Evolutionary conservation across 306 rosid genomes (phyloP).

Genomic region (Adenanthera pavonina): DNA sequence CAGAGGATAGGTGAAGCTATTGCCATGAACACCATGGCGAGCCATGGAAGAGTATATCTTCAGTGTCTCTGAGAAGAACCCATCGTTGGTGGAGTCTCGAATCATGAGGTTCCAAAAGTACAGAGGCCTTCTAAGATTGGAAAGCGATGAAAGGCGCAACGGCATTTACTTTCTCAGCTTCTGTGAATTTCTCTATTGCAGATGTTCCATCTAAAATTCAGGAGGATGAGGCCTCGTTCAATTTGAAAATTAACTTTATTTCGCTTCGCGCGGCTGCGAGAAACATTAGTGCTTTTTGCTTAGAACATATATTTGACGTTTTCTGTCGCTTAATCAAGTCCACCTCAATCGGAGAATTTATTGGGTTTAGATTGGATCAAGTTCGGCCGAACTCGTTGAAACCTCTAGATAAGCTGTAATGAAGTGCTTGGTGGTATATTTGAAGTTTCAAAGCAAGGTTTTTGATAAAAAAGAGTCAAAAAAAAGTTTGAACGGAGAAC

Average conservation of each 20-base stretch:
- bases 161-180: conserved; percentile 41
- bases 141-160: conserved; percentile 32
- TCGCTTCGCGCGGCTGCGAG: too few species aligned
- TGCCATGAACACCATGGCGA: conserved; percentile 52
- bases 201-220: neutral
- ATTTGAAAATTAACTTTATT: too few species aligned
- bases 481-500: neutral
- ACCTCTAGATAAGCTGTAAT: too few species aligned
- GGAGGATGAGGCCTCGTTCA: too few species aligned
- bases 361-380: too few species aligned
- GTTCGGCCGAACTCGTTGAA: too few species aligned
- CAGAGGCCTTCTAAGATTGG: conserved; percentile 46
- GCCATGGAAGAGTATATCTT: conserved; percentile 52
- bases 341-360: too few species aligned
- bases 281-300: neutral
- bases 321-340: too few species aligned
- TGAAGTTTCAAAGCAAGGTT: neutral
- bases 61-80: conserved; percentile 46
- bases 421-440: neutral
- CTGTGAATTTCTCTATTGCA: neutral
- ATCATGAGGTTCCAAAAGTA: conserved; percentile 65
- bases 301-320: neutral
- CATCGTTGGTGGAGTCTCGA: conserved; percentile 51
- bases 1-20: conserved; percentile 57
- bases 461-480: neutral